Evolutionary conservation across 768 basidiomycete species (phyloP).

Genomic region (Rhizopogon vinicolor): DNA sequence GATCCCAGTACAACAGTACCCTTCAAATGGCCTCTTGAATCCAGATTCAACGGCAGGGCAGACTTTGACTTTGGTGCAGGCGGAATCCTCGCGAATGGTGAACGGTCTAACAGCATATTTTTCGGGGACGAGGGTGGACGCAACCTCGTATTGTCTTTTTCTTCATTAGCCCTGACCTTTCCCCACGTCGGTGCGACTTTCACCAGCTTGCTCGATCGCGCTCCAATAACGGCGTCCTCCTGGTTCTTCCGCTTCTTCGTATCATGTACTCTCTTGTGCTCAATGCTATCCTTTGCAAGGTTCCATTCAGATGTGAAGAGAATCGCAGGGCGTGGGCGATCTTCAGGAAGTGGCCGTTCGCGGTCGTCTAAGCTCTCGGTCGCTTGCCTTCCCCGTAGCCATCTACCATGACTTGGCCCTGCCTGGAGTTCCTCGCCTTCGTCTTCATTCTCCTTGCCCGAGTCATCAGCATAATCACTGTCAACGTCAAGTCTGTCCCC

Average conservation of each 20-base stretch:
- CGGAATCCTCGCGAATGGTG: neutral
- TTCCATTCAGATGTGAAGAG: neutral
- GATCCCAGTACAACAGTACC: conserved; percentile 22
- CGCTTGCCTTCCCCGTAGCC: conserved; percentile 4
- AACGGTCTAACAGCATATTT: neutral
- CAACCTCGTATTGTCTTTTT: conserved; percentile 1
- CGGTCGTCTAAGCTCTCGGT: neutral
- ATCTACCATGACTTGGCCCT: conserved; percentile 3
- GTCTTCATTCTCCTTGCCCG: conserved; percentile 15
- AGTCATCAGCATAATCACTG: conserved; percentile 9
- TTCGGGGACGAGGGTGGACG: neutral
- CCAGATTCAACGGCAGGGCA: conserved; percentile 14
- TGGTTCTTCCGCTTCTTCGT: conserved; percentile 6
- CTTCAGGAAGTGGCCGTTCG: conserved; percentile 2
- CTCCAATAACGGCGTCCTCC: conserved; percentile 6
- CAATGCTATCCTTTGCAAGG: neutral
- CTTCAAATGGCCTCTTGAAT: conserved; percentile 17
- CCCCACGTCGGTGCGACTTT: conserved; percentile 10
- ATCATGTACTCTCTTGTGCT: conserved; percentile 1
- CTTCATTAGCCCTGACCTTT: conserved; percentile 16
- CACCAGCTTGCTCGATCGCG: conserved; percentile 6
- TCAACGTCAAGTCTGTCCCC: conserved; percentile 19
- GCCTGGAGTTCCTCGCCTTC: conserved; percentile 5
- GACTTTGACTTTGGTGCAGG: neutral
- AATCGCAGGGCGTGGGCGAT: neutral